Percentiles rank a stretch among this genome's conserved stretches.
Evolutionary conservation across 495 filamentous ascomycete species (phyloP).

Genomic region (Aspergillus ellipticus): DNA sequence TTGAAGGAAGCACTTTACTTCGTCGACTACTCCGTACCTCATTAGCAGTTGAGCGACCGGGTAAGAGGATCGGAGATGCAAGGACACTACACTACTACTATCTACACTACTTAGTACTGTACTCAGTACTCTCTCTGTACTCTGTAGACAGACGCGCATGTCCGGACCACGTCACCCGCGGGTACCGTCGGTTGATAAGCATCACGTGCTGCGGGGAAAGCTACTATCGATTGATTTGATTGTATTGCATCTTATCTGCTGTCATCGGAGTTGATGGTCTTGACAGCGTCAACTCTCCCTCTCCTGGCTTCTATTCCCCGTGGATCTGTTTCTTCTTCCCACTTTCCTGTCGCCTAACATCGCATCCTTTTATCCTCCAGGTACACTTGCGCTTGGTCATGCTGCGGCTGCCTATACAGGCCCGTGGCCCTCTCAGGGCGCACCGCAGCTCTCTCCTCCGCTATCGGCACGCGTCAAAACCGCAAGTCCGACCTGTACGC

Average conservation of each 20-base stretch:
- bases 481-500: conserved; percentile 3
- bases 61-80: no score
- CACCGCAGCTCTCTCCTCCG: conserved; percentile 15
- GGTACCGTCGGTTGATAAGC: conserved; percentile 15
- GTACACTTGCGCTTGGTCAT: conserved; percentile 12
- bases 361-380: neutral
- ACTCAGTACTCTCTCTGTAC: neutral
- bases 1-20: no score
- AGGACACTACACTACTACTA: no score
- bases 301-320: neutral
- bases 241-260: conserved; percentile 16
- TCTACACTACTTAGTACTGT: neutral
- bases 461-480: conserved; percentile 18
- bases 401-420: conserved; percentile 23
- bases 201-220: conserved; percentile 27
- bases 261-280: conserved; percentile 1
- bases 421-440: conserved; percentile 10
- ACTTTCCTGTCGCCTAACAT: neutral
- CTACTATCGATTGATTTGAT: conserved; percentile 12
- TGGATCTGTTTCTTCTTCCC: neutral
- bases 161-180: conserved; percentile 2
- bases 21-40: no score
- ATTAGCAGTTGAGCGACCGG: no score
- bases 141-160: neutral
- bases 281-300: neutral